phyloP scores from a whole-genome alignment of 768 basidiomycete genomes.

The Mycena filopes region DNA sequence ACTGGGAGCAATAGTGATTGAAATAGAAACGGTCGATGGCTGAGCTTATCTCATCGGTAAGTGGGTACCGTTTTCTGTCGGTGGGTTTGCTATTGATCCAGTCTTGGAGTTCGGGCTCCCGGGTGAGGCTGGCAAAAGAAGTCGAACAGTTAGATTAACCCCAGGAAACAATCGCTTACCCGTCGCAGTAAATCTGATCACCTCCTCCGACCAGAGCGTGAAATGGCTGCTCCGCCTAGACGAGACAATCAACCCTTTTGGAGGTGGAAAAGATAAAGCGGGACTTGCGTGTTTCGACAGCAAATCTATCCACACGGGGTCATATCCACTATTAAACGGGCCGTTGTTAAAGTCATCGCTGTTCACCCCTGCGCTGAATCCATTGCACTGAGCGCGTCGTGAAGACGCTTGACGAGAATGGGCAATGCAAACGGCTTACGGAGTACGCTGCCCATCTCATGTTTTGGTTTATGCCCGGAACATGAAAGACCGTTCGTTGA shows the following conservation, averaged over 20 bases:
- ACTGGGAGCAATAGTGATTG: conserved; percentile 89
- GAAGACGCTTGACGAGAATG: conserved; percentile 4
- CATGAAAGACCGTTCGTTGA: conserved; percentile 71
- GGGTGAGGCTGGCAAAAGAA: conserved; percentile 64
- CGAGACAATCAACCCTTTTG: neutral
- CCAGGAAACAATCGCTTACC: conserved; percentile 51
- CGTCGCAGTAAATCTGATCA: conserved; percentile 91
- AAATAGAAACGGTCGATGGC: conserved; percentile 92
- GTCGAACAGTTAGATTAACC: conserved; percentile 12
- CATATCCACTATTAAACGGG: conserved; percentile 83
- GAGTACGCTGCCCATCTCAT: conserved; percentile 94
- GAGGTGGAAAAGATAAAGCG: neutral
- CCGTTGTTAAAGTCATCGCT: conserved; percentile 87
- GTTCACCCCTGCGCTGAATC: conserved; percentile 90
- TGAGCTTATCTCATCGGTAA: conserved; percentile 76
- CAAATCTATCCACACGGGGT: conserved; percentile 95
- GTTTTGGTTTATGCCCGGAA: conserved; percentile 84
- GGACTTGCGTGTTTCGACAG: conserved; percentile 76
- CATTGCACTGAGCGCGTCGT: conserved; percentile 72
- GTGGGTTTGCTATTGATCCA: conserved; percentile 79
- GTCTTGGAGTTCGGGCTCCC: conserved; percentile 88
- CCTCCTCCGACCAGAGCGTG: conserved; percentile 95
- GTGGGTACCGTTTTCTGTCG: conserved; percentile 63
- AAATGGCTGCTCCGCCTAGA: conserved; percentile 70
- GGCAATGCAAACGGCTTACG: conserved; percentile 52